Percentiles rank a stretch among this genome's conserved stretches.
These are phyloP conservation scores for Mariannaea elegans DNA, from an alignment of 2,329 filamentous ascomycete genomes.

Conservation along the genomic window DNA sequence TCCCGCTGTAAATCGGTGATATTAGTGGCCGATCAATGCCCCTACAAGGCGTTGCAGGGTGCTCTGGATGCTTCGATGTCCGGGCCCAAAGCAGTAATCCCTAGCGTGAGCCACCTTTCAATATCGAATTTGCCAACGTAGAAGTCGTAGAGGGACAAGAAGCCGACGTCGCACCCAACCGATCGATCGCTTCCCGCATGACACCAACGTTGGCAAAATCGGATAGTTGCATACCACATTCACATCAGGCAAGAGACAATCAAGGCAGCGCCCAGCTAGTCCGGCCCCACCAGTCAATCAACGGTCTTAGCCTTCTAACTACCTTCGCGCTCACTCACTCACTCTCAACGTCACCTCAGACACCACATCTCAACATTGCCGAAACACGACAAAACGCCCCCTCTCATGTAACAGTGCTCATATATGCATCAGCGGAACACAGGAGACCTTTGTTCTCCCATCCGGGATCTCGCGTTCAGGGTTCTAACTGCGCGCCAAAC, in stretches of 20 bases:
- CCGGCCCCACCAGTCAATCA: slow-evolving; percentile 18
- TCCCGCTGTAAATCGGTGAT: slow-evolving; percentile 9
- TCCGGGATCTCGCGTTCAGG: background rate
- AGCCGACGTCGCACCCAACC: slow-evolving; percentile 9
- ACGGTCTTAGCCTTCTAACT: too few relatives aligned
- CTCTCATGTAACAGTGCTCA: too few relatives aligned
- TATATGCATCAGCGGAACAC: too few relatives aligned
- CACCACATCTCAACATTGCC: background rate
- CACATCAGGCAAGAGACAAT: slow-evolving; percentile 12
- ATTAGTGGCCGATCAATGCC: background rate
- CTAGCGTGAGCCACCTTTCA: slow-evolving; percentile 32
- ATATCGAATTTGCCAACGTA: too few relatives aligned
- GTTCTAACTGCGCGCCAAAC: slow-evolving; percentile 15
- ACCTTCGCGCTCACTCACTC: background rate
- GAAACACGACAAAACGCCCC: background rate
- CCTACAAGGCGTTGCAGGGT: background rate
- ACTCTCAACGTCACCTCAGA: slow-evolving; percentile 20
- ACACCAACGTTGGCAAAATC: too few relatives aligned
- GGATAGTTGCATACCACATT: slow-evolving; percentile 37
- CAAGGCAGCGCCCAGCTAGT: slow-evolving; percentile 16
- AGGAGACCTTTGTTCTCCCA: too few relatives aligned
- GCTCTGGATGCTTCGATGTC: background rate
- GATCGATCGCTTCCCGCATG: slow-evolving; percentile 35
- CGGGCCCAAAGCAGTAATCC: slow-evolving; percentile 33
- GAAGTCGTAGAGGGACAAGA: background rate